These are phyloP conservation scores for Millerozyma acaciae DNA, from an alignment of 805 yeast genomes.

Conservation along the genomic window DNA sequence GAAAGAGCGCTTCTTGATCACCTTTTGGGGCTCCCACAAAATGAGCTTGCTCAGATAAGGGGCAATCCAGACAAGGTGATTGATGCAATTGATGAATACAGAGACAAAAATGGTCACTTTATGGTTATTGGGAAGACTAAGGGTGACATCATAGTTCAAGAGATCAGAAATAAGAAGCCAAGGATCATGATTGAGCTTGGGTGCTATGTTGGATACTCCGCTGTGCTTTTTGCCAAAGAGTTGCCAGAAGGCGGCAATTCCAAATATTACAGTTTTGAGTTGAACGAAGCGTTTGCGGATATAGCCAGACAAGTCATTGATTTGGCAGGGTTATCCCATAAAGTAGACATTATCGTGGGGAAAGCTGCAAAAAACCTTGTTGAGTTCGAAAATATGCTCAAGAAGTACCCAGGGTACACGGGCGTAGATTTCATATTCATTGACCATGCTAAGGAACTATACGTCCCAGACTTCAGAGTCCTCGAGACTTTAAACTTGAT, in stretches of 20 bases:
- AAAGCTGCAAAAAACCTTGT: conserved; percentile 26
- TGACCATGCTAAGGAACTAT: conserved; percentile 37
- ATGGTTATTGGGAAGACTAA: conserved; percentile 33
- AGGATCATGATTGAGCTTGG: conserved; percentile 30
- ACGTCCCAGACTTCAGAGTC: conserved; percentile 40
- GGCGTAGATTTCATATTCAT: conserved; percentile 36
- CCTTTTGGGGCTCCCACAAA: conserved; percentile 21
- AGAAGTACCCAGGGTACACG: conserved; percentile 8
- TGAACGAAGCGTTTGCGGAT: conserved; percentile 25
- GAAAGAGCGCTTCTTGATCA: conserved; percentile 23
- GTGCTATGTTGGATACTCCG: conserved; percentile 34
- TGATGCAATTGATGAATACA: conserved; percentile 25
- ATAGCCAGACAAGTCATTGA: conserved; percentile 26
- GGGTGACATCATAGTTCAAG: conserved; percentile 23
- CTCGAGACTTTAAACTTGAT: conserved; percentile 38
- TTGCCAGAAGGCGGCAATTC: conserved; percentile 19
- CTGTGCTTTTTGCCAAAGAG: conserved; percentile 29
- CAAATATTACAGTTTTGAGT: conserved; percentile 32
- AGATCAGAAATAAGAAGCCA: conserved; percentile 20
- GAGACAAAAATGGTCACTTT: conserved; percentile 11
- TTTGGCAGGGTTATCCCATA: conserved; percentile 29
- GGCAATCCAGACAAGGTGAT: conserved; percentile 32
- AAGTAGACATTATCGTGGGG: conserved; percentile 31
- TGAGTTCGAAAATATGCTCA: conserved; percentile 17
- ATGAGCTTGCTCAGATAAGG: conserved; percentile 17